Conservation (phyloP, 2,329 filamentous ascomycete species). For the Leptosphaerulina australis region DNA sequence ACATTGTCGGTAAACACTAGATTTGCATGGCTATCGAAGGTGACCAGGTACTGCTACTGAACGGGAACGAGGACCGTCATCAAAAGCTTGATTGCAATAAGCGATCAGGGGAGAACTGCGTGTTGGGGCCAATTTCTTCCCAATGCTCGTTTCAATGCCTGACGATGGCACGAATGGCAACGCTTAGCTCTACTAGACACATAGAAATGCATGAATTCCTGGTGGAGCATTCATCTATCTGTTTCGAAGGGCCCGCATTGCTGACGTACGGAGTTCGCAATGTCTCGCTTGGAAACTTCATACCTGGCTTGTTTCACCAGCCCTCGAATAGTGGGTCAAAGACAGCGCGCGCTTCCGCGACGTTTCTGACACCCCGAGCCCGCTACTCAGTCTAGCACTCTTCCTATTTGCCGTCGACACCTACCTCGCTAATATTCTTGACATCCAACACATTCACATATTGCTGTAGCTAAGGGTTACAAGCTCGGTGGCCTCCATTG, state of each 20-base stretch:
- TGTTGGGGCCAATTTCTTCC: slow-evolving; percentile 9
- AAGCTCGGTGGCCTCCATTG: neutral
- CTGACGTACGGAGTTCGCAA: slow-evolving; percentile 4
- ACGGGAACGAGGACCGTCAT: slow-evolving; percentile 16
- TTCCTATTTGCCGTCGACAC: too few species aligned
- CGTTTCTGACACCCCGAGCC: neutral
- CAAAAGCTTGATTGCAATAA: slow-evolving; percentile 22
- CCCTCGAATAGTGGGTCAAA: slow-evolving; percentile 5
- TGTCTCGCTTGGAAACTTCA: slow-evolving; percentile 8
- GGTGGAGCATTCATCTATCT: slow-evolving; percentile 11
- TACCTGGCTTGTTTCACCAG: slow-evolving; percentile 12
- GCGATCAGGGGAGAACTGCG: slow-evolving; percentile 2
- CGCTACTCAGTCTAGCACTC: too few species aligned
- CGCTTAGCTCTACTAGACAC: slow-evolving; percentile 6
- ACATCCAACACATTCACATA: too few species aligned
- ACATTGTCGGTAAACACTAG: slow-evolving; percentile 10
- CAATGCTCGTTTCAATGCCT: slow-evolving; percentile 22
- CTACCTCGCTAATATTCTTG: too few species aligned
- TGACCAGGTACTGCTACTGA: slow-evolving; percentile 12
- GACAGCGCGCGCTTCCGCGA: slow-evolving; percentile 6
- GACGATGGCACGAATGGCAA: slow-evolving; percentile 11
- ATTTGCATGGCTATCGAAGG: slow-evolving; percentile 18
- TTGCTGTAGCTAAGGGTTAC: neutral
- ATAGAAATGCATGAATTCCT: slow-evolving; percentile 8
- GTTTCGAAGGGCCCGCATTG: slow-evolving; percentile 5